Evolutionary conservation across 352 stramenopile species (phyloP), one percentile per base, ranked within the genome.

Genomic region (Globisporangium abappressorium): DNA sequence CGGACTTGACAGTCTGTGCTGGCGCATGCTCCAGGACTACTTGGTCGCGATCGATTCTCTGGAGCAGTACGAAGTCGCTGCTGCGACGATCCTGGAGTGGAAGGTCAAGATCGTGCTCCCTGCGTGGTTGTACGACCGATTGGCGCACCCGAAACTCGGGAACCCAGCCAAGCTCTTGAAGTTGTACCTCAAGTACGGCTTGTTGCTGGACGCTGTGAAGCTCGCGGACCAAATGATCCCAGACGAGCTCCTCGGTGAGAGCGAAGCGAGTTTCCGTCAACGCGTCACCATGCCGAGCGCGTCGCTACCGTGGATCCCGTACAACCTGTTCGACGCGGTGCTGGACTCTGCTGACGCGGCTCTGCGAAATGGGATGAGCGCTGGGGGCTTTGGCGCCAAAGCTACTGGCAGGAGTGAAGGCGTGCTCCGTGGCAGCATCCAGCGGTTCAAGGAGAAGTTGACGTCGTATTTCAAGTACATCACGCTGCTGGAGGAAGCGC

Each of bases 41-140:
- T 64, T 92, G 57, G 57, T 51, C 0, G 77, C 84, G 58, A 62
- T 70, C 20, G 73, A 73, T 38, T 77, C 80, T 24, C 59, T 89
- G 14, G 46, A 70, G 57, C 81, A 90, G 58, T 91, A 81, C 56
- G 74, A 92, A 34, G 69, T 91, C 11, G 83, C 85, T 7, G 82
- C 77, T 0, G 74, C 80, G 26, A 82, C 84, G 20, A 74, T 93
- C 34, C 43, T 91, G 2, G 69, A 82, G 34, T 92, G 82, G 83
- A 73, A 89, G 49, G 76, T 85, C 26, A 91, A 91, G 73, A 77
- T 89, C 28, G 70, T 75, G 15, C 66, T 93, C 36, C 85, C 85
- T n/a, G 38, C 49, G 12, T 93, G 84, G 85, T 71, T 93, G 22
- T 74, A 79, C 15, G 55, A 79, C 15, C 73, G 76, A 8, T 51